Conservation (phyloP, 2,329 filamentous ascomycete species). For the Beauveria caledonica region DNA sequence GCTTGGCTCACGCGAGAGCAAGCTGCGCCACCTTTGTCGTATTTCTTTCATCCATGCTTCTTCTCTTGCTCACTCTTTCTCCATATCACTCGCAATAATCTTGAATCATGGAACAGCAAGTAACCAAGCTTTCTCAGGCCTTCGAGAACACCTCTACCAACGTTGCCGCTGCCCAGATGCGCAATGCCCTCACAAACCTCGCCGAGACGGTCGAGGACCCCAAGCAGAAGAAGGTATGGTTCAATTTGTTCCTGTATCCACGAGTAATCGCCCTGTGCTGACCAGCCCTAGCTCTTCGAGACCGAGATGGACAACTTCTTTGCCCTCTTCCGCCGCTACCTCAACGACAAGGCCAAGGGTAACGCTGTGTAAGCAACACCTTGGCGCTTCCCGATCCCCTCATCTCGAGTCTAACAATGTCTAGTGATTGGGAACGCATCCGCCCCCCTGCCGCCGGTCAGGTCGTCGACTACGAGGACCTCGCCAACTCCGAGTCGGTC, state of each 20-base stretch:
- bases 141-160: slow-evolving; percentile 99
- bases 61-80: not conserved
- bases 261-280: not conserved
- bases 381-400: not conserved
- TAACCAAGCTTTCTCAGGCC: slow-evolving; percentile 50
- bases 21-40: not conserved
- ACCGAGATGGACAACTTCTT: slow-evolving; percentile 99
- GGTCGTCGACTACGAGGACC: slow-evolving; percentile 88
- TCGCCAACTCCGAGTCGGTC: slow-evolving; percentile 83
- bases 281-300: slow-evolving; percentile 68
- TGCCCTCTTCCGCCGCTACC: slow-evolving; percentile 91
- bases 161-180: slow-evolving; percentile 97
- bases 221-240: slow-evolving; percentile 68
- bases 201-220: slow-evolving; percentile 82
- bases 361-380: slow-evolving; percentile 60
- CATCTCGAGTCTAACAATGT: slow-evolving; percentile 16
- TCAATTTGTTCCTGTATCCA: not conserved
- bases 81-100: not conserved
- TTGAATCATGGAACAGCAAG: slow-evolving; percentile 11
- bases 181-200: slow-evolving; percentile 89
- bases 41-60: not conserved
- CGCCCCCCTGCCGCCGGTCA: slow-evolving; percentile 86
- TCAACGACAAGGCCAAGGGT: slow-evolving; percentile 98
- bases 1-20: not conserved
- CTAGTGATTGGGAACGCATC: slow-evolving; percentile 92